Evolutionary conservation across 1,284 basidiomycete genomes (phyloP).

Genomic region (Marasmius oreades): DNA sequence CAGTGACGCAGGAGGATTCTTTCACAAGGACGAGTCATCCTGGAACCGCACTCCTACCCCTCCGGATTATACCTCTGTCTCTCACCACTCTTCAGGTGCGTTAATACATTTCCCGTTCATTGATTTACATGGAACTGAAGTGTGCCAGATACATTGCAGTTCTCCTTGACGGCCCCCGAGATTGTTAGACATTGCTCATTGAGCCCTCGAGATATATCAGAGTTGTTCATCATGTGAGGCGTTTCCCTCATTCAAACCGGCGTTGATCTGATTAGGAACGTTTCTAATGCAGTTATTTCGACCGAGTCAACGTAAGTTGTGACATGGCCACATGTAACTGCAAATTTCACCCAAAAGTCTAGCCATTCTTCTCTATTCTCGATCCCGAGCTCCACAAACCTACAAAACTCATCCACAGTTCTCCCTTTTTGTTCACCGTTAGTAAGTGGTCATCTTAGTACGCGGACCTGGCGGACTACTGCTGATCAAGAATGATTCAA

Average conservation of each 20-base stretch:
- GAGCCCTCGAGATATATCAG: slow-evolving; percentile 53
- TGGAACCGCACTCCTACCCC: background rate
- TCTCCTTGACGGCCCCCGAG: slow-evolving; percentile 27
- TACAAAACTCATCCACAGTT: slow-evolving; percentile 42
- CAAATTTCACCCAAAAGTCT: slow-evolving; percentile 32
- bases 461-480: background rate
- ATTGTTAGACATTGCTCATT: slow-evolving; percentile 44
- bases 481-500: background rate
- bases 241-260: background rate
- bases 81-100: background rate
- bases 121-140: background rate
- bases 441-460: slow-evolving; percentile 36
- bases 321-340: slow-evolving; percentile 1
- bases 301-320: slow-evolving; percentile 45
- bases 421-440: slow-evolving; percentile 57
- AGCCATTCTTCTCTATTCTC: slow-evolving; percentile 56
- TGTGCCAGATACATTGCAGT: slow-evolving; percentile 2
- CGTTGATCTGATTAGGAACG: slow-evolving; percentile 10
- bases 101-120: background rate
- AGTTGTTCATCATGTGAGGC: slow-evolving; percentile 55
- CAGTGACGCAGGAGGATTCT: background rate
- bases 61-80: background rate
- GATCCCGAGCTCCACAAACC: slow-evolving; percentile 55
- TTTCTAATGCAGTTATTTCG: slow-evolving; percentile 43
- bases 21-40: background rate